Evolutionary conservation across 1,139 yeast genomes (phyloP).

Genomic region (Sugiyamaella grinbergsii): DNA sequence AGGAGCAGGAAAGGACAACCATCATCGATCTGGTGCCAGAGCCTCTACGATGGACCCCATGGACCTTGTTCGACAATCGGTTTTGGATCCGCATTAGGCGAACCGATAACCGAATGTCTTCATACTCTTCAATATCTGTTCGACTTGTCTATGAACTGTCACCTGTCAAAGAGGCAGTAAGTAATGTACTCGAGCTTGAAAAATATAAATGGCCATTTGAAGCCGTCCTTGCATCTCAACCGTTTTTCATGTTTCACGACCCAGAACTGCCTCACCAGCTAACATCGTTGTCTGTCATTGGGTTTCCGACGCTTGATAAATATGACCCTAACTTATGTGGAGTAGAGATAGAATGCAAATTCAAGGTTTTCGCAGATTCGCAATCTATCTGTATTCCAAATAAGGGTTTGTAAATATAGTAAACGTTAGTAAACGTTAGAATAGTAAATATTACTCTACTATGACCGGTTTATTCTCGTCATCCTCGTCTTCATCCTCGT

Average conservation of each 20-base stretch:
- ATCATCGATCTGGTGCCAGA: conserved; percentile 1
- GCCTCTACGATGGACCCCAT: conserved; percentile 28
- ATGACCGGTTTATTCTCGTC: conserved; percentile 20
- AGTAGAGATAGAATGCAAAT: conserved; percentile 24
- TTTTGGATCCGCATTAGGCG: conserved; percentile 35
- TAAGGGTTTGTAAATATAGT: not conserved
- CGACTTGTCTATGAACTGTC: conserved; percentile 16
- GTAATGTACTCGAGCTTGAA: conserved; percentile 1
- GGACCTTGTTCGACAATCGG: conserved; percentile 38
- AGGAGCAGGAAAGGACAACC: not conserved
- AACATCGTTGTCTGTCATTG: conserved; percentile 15
- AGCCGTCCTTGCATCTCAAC: conserved; percentile 16
- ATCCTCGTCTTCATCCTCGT: conserved; percentile 23
- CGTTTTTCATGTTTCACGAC: conserved; percentile 19
- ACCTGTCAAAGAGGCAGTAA: conserved; percentile 13
- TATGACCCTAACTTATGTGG: conserved; percentile 15
- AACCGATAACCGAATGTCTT: not conserved
- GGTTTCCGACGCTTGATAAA: conserved; percentile 26
- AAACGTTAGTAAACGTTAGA: not conserved
- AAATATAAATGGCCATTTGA: conserved; percentile 17
- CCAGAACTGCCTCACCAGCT: conserved; percentile 14
- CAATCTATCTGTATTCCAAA: not conserved
- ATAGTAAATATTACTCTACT: not conserved
- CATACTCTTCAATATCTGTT: conserved; percentile 2
- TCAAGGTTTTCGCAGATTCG: conserved; percentile 12